Conservation (phyloP, 2,329 filamentous ascomycete genomes). For the Thielaviopsis populi region DNA sequence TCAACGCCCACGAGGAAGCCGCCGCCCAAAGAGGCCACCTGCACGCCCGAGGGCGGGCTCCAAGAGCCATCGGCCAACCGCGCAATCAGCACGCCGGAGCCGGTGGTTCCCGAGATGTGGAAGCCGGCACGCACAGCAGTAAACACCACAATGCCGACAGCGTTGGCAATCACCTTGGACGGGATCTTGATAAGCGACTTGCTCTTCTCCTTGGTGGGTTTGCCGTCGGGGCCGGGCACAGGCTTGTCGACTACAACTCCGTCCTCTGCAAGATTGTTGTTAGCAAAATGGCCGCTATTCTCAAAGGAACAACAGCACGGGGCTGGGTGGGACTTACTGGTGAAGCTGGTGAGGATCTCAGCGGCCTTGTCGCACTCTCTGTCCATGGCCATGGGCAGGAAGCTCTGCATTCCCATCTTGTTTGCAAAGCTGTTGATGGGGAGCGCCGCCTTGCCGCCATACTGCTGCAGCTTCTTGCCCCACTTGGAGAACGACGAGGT, state of each 20-base stretch:
- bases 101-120: conserved; percentile 50
- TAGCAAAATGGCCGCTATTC: not conserved
- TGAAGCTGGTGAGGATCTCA: conserved; percentile 69
- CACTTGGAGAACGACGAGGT: conserved; percentile 9
- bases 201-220: conserved; percentile 28
- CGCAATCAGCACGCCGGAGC: conserved; percentile 49
- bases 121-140: conserved; percentile 54
- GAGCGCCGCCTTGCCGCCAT: conserved; percentile 16
- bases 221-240: conserved; percentile 21
- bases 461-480: conserved; percentile 16
- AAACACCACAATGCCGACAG: conserved; percentile 57
- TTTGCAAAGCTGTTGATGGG: conserved; percentile 73
- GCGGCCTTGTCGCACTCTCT: conserved; percentile 87
- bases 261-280: conserved; percentile 24
- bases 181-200: conserved; percentile 39
- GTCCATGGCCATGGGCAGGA: conserved; percentile 73
- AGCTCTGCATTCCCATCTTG: conserved; percentile 68
- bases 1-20: conserved; percentile 72
- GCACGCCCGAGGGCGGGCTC: conserved; percentile 70
- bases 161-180: conserved; percentile 45
- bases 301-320: not conserved
- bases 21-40: conserved; percentile 63
- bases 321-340: conserved; percentile 42
- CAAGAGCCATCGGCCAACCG: conserved; percentile 51
- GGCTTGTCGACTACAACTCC: conserved; percentile 36